These are phyloP conservation scores for Hymenoscyphus fraxineus DNA, from an alignment of 2,329 filamentous ascomycete species.

Conservation along the genomic window DNA sequence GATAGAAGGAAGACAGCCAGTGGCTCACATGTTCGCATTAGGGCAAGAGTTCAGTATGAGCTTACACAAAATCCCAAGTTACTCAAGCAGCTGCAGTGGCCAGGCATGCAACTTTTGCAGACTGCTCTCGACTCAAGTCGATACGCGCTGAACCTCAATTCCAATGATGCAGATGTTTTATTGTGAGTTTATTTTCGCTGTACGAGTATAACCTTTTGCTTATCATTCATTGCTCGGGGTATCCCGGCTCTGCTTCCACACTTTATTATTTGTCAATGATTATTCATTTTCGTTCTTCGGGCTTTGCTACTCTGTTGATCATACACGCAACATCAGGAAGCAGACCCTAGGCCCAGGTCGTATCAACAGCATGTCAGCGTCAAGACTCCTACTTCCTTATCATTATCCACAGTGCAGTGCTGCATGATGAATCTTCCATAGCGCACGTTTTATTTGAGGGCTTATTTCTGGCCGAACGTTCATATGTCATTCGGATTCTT, in stretches of 20 bases:
- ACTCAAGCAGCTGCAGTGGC: slow-evolving; percentile 51
- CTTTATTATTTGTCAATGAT: background rate
- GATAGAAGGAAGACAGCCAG: background rate
- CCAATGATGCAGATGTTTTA: slow-evolving; percentile 61
- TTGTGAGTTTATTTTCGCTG: slow-evolving; percentile 42
- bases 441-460: background rate
- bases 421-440: background rate
- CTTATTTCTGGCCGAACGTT: background rate
- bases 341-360: background rate
- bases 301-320: background rate
- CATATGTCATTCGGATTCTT: background rate
- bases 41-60: slow-evolving; percentile 66
- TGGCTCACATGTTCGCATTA: slow-evolving; percentile 32
- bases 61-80: slow-evolving; percentile 64
- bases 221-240: background rate
- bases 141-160: slow-evolving; percentile 55
- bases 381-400: background rate
- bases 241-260: background rate
- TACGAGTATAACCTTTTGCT: background rate
- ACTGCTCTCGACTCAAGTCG: slow-evolving; percentile 61
- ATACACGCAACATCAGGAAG: background rate
- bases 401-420: background rate
- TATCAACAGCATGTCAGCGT: background rate
- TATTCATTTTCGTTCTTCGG: background rate
- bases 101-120: slow-evolving; percentile 50